Conservation (phyloP, 2,329 filamentous ascomycete species). For the Pseudopyricularia cyperi region DNA sequence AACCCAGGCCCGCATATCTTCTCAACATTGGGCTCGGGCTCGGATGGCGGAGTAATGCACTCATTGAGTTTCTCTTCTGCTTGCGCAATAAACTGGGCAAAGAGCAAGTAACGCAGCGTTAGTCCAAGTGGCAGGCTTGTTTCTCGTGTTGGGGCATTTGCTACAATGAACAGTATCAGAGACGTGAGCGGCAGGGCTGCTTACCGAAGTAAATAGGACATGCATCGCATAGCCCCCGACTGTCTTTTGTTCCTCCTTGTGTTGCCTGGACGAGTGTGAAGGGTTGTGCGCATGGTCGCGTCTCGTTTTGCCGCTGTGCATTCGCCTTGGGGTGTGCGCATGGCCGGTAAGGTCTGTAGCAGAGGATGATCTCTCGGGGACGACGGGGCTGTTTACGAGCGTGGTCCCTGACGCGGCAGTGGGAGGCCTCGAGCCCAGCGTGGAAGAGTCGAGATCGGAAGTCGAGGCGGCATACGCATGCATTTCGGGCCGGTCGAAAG, state of each 20-base stretch:
- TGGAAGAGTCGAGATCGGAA: constrained; percentile 28
- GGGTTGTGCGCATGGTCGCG: constrained; percentile 63
- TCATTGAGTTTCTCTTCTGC: constrained; percentile 94
- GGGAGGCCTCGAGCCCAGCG: constrained; percentile 25
- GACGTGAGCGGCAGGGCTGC: constrained; percentile 14
- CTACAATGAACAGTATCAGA: neutral
- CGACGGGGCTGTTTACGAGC: constrained; percentile 9
- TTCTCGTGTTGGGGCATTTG: too few species aligned
- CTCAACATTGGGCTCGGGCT: constrained; percentile 75
- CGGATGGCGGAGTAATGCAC: constrained; percentile 67
- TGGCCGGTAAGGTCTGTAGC: constrained; percentile 27
- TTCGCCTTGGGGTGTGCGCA: constrained; percentile 37
- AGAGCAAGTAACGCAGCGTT: neutral
- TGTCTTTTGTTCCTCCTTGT: constrained; percentile 70
- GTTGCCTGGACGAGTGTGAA: constrained; percentile 60
- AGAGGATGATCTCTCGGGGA: constrained; percentile 32
- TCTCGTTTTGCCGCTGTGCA: constrained; percentile 51
- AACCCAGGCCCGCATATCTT: constrained; percentile 80
- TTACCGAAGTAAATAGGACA: constrained; percentile 83
- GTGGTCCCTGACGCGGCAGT: constrained; percentile 13
- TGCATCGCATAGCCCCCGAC: constrained; percentile 97
- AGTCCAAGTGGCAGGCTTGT: neutral
- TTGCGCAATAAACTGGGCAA: constrained; percentile 63
- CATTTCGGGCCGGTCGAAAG: constrained; percentile 39
- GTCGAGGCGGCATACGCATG: constrained; percentile 25